Percentiles rank a stretch among this genome's conserved stretches.
Conservation (phyloP, 1,284 basidiomycete species). For the Athelia psychrophila region DNA sequence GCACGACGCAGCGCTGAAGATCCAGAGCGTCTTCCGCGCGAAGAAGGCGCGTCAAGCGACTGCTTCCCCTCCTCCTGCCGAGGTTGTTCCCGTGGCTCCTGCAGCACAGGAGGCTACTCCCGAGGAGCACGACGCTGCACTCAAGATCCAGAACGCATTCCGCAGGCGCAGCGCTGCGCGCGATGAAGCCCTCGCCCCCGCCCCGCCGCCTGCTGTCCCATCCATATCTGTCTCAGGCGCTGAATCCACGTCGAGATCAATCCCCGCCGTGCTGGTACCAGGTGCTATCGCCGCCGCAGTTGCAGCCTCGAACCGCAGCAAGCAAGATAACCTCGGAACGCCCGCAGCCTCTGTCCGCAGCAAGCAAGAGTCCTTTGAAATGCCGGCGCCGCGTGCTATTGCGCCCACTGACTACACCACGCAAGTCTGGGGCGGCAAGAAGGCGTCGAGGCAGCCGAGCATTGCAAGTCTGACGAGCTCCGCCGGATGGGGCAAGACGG, state of each 20-base stretch:
- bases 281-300: no score
- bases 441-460: constrained; percentile 10
- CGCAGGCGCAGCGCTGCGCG: no score
- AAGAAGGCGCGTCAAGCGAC: background rate
- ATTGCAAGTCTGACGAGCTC: constrained; percentile 8
- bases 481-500: constrained; percentile 1
- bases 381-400: constrained; percentile 18
- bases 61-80: background rate
- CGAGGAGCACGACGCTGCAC: no score
- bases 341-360: no score
- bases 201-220: no score
- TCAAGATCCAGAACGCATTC: no score
- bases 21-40: background rate
- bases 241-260: no score
- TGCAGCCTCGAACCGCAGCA: no score
- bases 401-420: constrained; percentile 13
- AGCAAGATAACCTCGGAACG: no score
- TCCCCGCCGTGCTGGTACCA: no score
- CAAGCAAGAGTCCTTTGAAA: constrained; percentile 22
- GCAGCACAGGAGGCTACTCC: background rate
- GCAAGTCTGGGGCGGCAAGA: background rate
- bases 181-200: no score
- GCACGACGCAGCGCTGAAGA: background rate
- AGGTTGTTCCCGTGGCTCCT: background rate
- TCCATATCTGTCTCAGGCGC: no score